Conservation (phyloP, 202 grass and related monocot species). For the Panicum virgatum region DNA sequence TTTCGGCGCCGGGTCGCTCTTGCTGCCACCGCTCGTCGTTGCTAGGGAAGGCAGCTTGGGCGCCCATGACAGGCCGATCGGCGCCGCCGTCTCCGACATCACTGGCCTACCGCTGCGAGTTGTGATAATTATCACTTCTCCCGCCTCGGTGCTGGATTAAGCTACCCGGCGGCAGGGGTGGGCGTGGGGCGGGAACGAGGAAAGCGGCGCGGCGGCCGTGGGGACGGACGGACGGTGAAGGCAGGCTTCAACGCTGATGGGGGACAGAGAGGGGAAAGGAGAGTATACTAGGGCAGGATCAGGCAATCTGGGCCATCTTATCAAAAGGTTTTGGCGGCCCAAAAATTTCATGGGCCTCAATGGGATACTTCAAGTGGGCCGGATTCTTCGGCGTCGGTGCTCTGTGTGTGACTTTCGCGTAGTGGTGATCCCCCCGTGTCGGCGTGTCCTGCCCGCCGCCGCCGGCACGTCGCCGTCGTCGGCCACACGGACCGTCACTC, state of each 20-base stretch:
- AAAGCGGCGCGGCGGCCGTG: neutral
- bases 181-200: neutral
- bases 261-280: neutral
- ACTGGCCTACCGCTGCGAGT: neutral
- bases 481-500: neutral
- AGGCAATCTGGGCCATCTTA: neutral
- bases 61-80: conserved; percentile 54
- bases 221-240: neutral
- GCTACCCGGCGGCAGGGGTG: too few relatives aligned
- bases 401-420: too few relatives aligned
- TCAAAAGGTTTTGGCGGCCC: neutral
- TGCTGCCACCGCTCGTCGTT: conserved; percentile 14
- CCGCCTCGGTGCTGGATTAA: neutral
- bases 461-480: too few relatives aligned
- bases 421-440: neutral
- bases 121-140: neutral
- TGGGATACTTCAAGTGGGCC: neutral
- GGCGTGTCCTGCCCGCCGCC: neutral
- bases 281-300: neutral
- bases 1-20: neutral
- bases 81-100: conserved; percentile 36
- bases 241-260: neutral
- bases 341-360: neutral
- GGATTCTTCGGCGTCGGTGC: too few relatives aligned
- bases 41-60: conserved; percentile 45